Base-by-base conservation (phyloP, 2,329 filamentous ascomycete species). In the Botrytis cinerea region DNA sequence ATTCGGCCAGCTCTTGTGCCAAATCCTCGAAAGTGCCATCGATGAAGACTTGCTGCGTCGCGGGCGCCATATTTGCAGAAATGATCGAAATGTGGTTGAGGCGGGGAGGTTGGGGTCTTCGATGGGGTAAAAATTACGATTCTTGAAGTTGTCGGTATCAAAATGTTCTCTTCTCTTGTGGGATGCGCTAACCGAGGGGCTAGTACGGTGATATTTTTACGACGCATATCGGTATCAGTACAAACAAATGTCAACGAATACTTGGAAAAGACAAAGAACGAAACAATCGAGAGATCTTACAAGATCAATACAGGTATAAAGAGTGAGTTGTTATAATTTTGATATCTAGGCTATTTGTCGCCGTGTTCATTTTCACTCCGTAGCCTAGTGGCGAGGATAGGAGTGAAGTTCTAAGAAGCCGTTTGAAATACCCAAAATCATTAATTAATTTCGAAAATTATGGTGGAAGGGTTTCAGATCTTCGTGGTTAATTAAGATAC, bases 21-120 rank as follows among this genome's bases (percentile, higher is more conserved):
- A 98, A 91, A 86, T 98, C 96, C 83, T 94, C 91, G 84, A 98
- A 97, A 80, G 90, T 89, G 83, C 96, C 96, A 87, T 99, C 96
- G 84, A 99, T 89, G 81, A 92, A 92, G 82, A 91, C 87, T 84
- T 90, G 79, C 72, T 81, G 79, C 71, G 76, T 78, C 63, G 75
- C 63, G 64, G 74, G 75, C 73, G 78, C 78, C 78, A 79, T 80
- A 28, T 70, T 73, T 73, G 76, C 38, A 54, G 64, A 59, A 35
- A 57, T 69, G 62, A 73, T 69, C 62, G 64, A 73, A 48, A 73
- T 43, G 71, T 69, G 64, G 71, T 69, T 69, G 71, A 48, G 54
- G 64, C 28, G 71, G 32, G 62, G 51, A 69, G 60, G 71, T 57
- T 69, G 63, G 54, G 63, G 71, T 61, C 62, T 60, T 73, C 71